Percentiles rank a stretch among this genome's conserved stretches.
Conservation (phyloP, 495 filamentous ascomycete genomes). For the Hypoxylon lenormandii region DNA sequence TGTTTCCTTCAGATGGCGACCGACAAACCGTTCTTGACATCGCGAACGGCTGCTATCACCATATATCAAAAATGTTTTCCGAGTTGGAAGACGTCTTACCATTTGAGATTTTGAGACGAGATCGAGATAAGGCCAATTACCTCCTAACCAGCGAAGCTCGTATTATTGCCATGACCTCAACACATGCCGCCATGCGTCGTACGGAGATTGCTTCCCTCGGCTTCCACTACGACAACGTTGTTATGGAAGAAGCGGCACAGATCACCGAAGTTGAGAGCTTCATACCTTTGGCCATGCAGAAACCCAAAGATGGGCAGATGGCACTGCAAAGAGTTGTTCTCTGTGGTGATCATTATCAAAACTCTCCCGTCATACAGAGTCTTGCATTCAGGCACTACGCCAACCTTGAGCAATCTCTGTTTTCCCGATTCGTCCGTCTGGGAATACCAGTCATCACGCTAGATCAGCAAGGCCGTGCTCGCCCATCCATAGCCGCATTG, state of each 20-base stretch:
- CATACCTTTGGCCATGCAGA: slow-evolving; percentile 90
- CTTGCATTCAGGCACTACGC: slow-evolving; percentile 96
- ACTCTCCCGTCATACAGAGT: slow-evolving; percentile 94
- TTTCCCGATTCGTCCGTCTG: slow-evolving; percentile 87
- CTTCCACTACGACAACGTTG: slow-evolving; percentile 96
- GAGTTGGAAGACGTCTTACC: slow-evolving; percentile 93
- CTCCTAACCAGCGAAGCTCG: slow-evolving; percentile 93
- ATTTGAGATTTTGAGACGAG: slow-evolving; percentile 89
- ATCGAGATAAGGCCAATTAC: slow-evolving; percentile 93
- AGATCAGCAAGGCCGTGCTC: slow-evolving; percentile 90
- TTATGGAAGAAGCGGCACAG: slow-evolving; percentile 99
- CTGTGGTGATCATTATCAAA: slow-evolving; percentile 95
- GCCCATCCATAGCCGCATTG: slow-evolving; percentile 85
- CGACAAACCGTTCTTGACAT: slow-evolving; percentile 80
- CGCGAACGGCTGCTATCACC: slow-evolving; percentile 85
- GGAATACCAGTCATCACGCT: slow-evolving; percentile 90
- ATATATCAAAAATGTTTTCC: slow-evolving; percentile 90
- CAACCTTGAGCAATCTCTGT: slow-evolving; percentile 94
- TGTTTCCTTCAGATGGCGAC: slow-evolving; percentile 74
- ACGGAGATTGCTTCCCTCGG: slow-evolving; percentile 90
- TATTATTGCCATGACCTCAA: slow-evolving; percentile 97
- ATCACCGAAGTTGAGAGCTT: slow-evolving; percentile 98
- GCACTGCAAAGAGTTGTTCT: slow-evolving; percentile 88
- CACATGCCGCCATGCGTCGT: slow-evolving; percentile 96
- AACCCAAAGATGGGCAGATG: slow-evolving; percentile 76